These are phyloP conservation scores for Naganishia kalamii DNA, from an alignment of 768 basidiomycete genomes.

Conservation along the genomic window DNA sequence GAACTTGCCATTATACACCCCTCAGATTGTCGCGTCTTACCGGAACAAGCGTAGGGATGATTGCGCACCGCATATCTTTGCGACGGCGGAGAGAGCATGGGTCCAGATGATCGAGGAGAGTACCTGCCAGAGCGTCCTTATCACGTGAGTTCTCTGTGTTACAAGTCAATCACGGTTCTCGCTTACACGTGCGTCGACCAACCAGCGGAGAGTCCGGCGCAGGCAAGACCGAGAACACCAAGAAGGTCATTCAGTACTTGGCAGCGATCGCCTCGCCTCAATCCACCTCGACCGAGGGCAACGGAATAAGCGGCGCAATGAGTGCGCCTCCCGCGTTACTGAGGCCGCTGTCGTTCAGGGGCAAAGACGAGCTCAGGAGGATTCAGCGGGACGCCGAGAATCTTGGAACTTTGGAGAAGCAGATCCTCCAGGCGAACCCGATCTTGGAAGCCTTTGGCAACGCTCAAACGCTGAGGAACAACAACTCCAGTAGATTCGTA, in stretches of 20 bases:
- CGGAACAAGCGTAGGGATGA: conserved; percentile 68
- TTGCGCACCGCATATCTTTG: conserved; percentile 93
- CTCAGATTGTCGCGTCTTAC: conserved; percentile 52
- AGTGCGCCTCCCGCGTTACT: conserved; percentile 47
- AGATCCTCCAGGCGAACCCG: conserved; percentile 95
- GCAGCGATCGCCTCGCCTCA: conserved; percentile 86
- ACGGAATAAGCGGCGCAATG: neutral
- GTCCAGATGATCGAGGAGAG: conserved; percentile 95
- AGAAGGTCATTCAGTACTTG: conserved; percentile 98
- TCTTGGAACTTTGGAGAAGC: conserved; percentile 82
- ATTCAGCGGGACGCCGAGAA: conserved; percentile 25
- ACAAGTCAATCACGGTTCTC: conserved; percentile 20
- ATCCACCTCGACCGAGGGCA: conserved; percentile 11
- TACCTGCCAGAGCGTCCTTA: conserved; percentile 94
- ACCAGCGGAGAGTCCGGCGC: conserved; percentile 93
- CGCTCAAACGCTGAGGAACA: conserved; percentile 95
- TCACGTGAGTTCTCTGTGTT: conserved; percentile 63
- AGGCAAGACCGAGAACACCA: conserved; percentile 94
- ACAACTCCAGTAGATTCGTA: conserved; percentile 91
- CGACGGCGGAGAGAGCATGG: conserved; percentile 96
- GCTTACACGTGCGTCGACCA: neutral
- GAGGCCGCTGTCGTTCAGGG: conserved; percentile 60
- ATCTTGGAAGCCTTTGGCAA: conserved; percentile 97
- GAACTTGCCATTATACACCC: conserved; percentile 73
- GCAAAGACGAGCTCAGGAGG: conserved; percentile 47